Evolutionary conservation across 768 basidiomycete species (phyloP).

Genomic region (Tricholoma hemisulphureum): DNA sequence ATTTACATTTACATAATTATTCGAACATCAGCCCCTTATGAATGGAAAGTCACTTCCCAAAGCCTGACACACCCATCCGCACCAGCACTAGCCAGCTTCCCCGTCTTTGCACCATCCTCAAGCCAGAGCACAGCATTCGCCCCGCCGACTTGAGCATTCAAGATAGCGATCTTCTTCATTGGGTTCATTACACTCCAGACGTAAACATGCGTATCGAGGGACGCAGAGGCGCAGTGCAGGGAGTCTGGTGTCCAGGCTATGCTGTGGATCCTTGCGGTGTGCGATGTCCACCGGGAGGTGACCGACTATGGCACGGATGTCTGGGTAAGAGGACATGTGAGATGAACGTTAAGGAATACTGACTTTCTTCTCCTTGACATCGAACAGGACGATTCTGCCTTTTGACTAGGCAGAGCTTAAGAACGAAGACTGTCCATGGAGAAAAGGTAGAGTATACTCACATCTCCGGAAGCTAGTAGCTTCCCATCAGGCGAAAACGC

Average conservation of each 20-base stretch:
- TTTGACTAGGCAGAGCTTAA: conserved; percentile 49
- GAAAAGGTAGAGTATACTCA: conserved; percentile 38
- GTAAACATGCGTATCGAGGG: conserved; percentile 91
- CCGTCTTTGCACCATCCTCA: conserved; percentile 31
- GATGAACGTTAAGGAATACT: conserved; percentile 5
- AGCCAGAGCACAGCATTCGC: conserved; percentile 82
- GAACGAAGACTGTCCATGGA: conserved; percentile 1
- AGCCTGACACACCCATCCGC: conserved; percentile 78
- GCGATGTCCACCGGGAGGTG: conserved; percentile 82
- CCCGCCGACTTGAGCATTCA: conserved; percentile 85
- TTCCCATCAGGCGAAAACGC: conserved; percentile 79
- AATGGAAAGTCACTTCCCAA: conserved; percentile 62
- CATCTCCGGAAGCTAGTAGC: conserved; percentile 82
- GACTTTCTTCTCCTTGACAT: conserved; percentile 65
- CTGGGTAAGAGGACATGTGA: background rate
- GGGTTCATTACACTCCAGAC: conserved; percentile 77
- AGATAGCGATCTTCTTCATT: conserved; percentile 73
- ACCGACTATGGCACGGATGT: conserved; percentile 43
- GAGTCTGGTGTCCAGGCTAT: conserved; percentile 76
- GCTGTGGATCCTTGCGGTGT: conserved; percentile 77
- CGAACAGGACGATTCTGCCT: conserved; percentile 80
- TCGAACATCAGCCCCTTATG: conserved; percentile 5
- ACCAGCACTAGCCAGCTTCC: conserved; percentile 67
- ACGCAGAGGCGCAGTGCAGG: conserved; percentile 79
- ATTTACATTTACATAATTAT: too few relatives aligned